Evolutionary conservation across 345 rosid species (phyloP).

Genomic region (Odontarrhena argentea): DNA sequence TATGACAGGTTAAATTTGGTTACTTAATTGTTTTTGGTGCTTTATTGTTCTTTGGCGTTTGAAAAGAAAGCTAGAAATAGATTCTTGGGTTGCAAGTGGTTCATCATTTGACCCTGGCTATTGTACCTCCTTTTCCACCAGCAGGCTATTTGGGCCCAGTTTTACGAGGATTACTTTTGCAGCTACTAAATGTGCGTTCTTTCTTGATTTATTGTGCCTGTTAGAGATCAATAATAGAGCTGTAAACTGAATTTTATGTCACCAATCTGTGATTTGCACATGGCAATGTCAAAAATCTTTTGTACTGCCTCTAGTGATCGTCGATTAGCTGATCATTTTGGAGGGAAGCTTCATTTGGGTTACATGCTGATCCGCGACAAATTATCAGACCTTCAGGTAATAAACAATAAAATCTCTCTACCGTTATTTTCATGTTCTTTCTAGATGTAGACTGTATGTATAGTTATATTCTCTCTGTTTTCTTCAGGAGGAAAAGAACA

Average conservation of each 20-base stretch:
- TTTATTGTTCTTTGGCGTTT: constrained; percentile 38
- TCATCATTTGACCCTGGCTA: constrained; percentile 86
- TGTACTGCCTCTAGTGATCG: constrained; percentile 80
- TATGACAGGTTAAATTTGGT: constrained; percentile 78
- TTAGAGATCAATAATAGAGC: constrained; percentile 45
- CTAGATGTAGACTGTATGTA: not conserved
- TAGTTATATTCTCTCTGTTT: constrained; percentile 25
- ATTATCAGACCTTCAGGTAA: constrained; percentile 88
- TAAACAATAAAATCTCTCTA: not conserved
- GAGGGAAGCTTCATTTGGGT: constrained; percentile 98
- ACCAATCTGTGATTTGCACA: constrained; percentile 31
- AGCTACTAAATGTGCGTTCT: constrained; percentile 99
- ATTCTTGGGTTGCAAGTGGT: constrained; percentile 79
- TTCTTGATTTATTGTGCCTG: constrained; percentile 64
- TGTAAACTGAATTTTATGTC: constrained; percentile 25
- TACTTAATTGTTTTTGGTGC: constrained; percentile 33
- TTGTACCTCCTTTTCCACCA: constrained; percentile 98
- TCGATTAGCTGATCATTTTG: constrained; percentile 98
- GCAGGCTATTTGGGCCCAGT: constrained; percentile 99
- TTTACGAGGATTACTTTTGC: constrained; percentile 99
- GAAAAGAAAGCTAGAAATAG: constrained; percentile 53
- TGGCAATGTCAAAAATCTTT: constrained; percentile 42
- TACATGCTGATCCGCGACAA: constrained; percentile 98
- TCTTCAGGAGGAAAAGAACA: constrained; percentile 82
- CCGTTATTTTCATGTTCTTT: constrained; percentile 5